Evolutionary conservation across 441 rosid species (phyloP).

Genomic region (Biscutella laevigata): DNA sequence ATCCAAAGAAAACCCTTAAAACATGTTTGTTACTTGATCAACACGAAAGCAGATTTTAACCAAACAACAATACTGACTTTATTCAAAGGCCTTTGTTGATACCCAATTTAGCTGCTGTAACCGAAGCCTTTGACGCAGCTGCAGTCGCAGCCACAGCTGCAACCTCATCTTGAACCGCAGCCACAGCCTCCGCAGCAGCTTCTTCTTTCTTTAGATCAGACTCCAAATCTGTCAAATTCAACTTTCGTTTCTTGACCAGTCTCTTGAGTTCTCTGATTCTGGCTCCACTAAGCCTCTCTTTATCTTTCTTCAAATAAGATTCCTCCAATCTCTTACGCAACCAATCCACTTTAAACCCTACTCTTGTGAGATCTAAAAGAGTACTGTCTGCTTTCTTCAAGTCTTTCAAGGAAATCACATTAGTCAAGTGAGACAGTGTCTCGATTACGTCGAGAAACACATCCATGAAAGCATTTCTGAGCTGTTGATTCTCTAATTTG

Average conservation of each 20-base stretch:
- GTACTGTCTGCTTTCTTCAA: neutral
- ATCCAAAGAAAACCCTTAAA: too few species aligned
- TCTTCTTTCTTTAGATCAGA: neutral
- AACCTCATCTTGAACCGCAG: too few species aligned
- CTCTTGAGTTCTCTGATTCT: neutral
- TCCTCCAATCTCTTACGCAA: neutral
- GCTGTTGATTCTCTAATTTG: neutral
- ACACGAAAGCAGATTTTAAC: too few species aligned
- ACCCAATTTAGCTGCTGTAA: too few species aligned
- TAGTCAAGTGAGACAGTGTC: neutral
- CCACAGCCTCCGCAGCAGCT: neutral
- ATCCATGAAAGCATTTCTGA: slow-evolving; percentile 8
- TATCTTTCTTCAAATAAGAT: neutral
- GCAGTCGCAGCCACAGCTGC: too few species aligned
- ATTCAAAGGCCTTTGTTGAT: too few species aligned
- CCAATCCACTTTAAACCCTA: neutral
- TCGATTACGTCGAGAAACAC: slow-evolving; percentile 6
- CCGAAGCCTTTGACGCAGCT: too few species aligned
- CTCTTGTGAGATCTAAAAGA: neutral
- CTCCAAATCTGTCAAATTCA: neutral
- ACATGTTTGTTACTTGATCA: too few species aligned
- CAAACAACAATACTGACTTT: too few species aligned
- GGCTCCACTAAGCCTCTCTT: neutral
- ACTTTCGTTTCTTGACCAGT: neutral
- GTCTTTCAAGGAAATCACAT: neutral